A percentile compares a stretch with the other conserved stretches of the same genome.
These are phyloP conservation scores for Talaromyces sp. DNA, from an alignment of 2,329 filamentous ascomycete species.

Conservation along the genomic window DNA sequence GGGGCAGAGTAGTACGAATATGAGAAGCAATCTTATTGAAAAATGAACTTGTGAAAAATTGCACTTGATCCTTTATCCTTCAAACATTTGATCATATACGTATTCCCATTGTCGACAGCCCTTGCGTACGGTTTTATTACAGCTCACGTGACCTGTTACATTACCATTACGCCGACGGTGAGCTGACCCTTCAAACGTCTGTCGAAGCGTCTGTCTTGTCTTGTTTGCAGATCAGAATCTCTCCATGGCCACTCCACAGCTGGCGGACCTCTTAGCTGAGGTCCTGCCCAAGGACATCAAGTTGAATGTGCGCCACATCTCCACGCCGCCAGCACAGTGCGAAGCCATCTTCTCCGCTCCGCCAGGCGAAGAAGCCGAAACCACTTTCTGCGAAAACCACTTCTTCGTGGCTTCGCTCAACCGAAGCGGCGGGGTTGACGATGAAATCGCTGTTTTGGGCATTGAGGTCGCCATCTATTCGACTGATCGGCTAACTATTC, in stretches of 20 bases:
- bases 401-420: constrained; percentile 58
- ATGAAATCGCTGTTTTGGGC: constrained; percentile 67
- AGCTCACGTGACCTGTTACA: not conserved
- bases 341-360: constrained; percentile 74
- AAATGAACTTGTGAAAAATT: not conserved
- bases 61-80: not conserved
- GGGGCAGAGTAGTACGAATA: not conserved
- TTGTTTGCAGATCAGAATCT: not conserved
- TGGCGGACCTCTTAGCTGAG: constrained; percentile 44
- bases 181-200: not conserved
- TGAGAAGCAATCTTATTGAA: not conserved
- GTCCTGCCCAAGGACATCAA: constrained; percentile 47
- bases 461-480: constrained; percentile 85
- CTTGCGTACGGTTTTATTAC: not conserved
- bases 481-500: constrained; percentile 70
- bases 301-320: constrained; percentile 78
- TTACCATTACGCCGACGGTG: not conserved
- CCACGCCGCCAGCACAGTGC: constrained; percentile 70
- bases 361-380: constrained; percentile 63
- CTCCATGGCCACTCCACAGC: constrained; percentile 26
- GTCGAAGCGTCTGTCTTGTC: not conserved
- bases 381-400: constrained; percentile 82
- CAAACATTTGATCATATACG: not conserved
- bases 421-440: constrained; percentile 14
- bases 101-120: not conserved